Evolutionary conservation across 2,329 filamentous ascomycete species (phyloP), one percentile per base, ranked within the genome.

Genomic region (Grosmannia serpens): DNA sequence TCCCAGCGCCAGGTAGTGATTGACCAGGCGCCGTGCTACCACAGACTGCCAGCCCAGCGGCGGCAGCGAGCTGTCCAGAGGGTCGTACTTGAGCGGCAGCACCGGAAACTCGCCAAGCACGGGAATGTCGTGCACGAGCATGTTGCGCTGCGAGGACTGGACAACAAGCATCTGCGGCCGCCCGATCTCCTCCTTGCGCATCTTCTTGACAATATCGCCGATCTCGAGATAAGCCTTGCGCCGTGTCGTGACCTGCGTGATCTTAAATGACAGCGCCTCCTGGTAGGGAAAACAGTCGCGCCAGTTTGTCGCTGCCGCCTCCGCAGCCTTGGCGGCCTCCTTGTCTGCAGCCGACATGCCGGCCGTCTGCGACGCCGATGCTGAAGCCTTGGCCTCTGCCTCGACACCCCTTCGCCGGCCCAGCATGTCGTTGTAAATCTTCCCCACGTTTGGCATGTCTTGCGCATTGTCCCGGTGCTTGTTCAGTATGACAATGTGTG

Each of bases 1-100:
- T 1, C 91, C 90, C n/a, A 99, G 81, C 59, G 90, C 89, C 17
- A 99, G 81, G 69, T 96, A 99, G 67, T 96, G 90, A 31, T 86
- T 86, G 10, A 97, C 86, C 11, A 97, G 75, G 29, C 92, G 84
- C 66, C 89, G 90, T 2, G 91, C 89, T 60, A 95, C 85, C 60
- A 95, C 91, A 0, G 84, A 79, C 70, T 97, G 94, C 94, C 94
- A 99, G 2, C 91, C 91, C 20, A 99, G 79, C 0, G 92, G 91
- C 11, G 94, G 94, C 5, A 97, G 77, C 44, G 91, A 87, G 70
- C 88, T 90, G 68, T 99, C 95, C 0, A 86, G 82, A 29, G 87
- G 81, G 66, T 97, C 90, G 60, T 89, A 87, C 66, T 87, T 87
- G 53, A 99, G 78, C 0, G 88, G 82, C 51, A 99, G 73, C 17